Percentiles rank a stretch among this genome's conserved stretches.
These are phyloP conservation scores for Candida arabinofermentans DNA, from an alignment of 805 yeast genomes.

Conservation along the genomic window DNA sequence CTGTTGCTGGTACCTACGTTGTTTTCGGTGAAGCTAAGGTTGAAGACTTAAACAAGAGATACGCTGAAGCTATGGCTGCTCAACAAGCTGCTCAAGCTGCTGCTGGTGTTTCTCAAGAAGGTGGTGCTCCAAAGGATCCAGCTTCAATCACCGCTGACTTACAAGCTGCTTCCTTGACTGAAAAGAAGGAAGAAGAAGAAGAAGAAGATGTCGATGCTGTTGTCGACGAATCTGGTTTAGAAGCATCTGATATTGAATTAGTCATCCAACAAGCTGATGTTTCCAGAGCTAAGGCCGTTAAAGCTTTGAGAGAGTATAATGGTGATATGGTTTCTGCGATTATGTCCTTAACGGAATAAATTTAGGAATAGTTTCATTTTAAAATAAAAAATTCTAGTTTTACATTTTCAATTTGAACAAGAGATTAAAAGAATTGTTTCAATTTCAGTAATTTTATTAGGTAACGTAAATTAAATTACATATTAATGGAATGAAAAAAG, in stretches of 20 bases:
- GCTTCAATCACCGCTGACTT: slow-evolving; percentile 81
- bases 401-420: background rate
- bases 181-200: slow-evolving; percentile 34
- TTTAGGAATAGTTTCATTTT: background rate
- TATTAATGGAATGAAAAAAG: too few species aligned
- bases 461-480: too few species aligned
- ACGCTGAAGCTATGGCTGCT: slow-evolving; percentile 79
- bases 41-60: slow-evolving; percentile 87
- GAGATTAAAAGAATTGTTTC: too few species aligned
- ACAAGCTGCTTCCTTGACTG: slow-evolving; percentile 53
- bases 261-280: slow-evolving; percentile 90
- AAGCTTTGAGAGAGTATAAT: slow-evolving; percentile 82
- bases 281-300: slow-evolving; percentile 84
- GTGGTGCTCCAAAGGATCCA: slow-evolving; percentile 54
- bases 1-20: slow-evolving; percentile 89
- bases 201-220: slow-evolving; percentile 58
- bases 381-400: background rate
- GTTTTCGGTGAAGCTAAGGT: slow-evolving; percentile 98
- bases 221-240: slow-evolving; percentile 83
- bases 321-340: slow-evolving; percentile 96
- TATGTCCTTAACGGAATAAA: slow-evolving; percentile 56
- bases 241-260: slow-evolving; percentile 75
- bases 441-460: too few species aligned
- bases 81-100: slow-evolving; percentile 57
- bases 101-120: slow-evolving; percentile 35